Conservation (phyloP, 2,329 filamentous ascomycete species). For the Xylariaceae sp. region DNA sequence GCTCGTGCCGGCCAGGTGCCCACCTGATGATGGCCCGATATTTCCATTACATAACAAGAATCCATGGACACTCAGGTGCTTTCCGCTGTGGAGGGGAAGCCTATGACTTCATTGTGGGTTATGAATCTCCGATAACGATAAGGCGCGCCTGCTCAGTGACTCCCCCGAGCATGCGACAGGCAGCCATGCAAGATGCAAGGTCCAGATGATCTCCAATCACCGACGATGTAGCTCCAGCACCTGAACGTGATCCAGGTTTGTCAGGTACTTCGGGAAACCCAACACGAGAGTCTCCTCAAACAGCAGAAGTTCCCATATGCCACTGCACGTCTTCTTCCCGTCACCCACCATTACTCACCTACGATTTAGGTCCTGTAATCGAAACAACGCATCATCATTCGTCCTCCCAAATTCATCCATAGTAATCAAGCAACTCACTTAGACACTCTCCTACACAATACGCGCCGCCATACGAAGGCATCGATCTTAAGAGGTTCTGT, state of each 20-base stretch:
- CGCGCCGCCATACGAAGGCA: too few relatives aligned
- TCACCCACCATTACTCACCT: too few relatives aligned
- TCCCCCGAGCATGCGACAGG: background rate
- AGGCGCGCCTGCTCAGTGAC: background rate
- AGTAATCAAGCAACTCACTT: too few relatives aligned
- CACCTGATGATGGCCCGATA: background rate
- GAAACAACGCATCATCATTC: too few relatives aligned
- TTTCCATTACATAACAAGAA: background rate
- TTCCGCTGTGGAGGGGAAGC: background rate
- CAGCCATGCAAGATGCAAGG: background rate
- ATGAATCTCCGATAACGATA: background rate
- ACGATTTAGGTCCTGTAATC: too few relatives aligned
- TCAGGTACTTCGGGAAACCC: background rate
- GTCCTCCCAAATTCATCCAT: too few relatives aligned
- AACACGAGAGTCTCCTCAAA: background rate
- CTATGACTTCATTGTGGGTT: background rate
- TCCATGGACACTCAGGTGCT: too few relatives aligned
- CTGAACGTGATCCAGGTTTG: background rate
- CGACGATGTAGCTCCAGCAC: background rate
- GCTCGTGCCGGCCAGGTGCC: too few relatives aligned
- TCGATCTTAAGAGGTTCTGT: too few relatives aligned
- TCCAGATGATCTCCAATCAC: background rate
- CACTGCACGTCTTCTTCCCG: too few relatives aligned
- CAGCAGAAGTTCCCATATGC: too few relatives aligned
- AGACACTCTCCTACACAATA: too few relatives aligned